Evolutionary conservation across 495 filamentous ascomycete genomes (phyloP).

Genomic region (Penicillium angulare): DNA sequence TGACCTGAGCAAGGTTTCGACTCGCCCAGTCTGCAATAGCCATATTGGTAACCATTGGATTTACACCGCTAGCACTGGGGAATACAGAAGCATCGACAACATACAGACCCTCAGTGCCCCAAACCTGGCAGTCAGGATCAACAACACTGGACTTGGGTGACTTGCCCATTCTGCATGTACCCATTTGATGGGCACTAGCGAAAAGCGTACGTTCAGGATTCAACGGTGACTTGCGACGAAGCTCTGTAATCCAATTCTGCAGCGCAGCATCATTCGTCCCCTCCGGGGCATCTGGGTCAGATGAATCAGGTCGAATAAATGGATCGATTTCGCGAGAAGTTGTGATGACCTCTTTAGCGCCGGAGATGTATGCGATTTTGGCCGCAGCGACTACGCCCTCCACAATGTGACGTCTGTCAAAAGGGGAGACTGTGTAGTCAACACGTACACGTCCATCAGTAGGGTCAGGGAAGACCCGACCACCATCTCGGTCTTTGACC

Average conservation of each 20-base stretch:
- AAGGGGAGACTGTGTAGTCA: slow-evolving; percentile 64
- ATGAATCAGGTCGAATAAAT: slow-evolving; percentile 57
- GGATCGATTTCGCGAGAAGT: slow-evolving; percentile 56
- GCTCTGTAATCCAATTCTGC: slow-evolving; percentile 61
- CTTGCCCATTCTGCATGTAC: slow-evolving; percentile 76
- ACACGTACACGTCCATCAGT: slow-evolving; percentile 60
- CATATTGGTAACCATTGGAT: slow-evolving; percentile 93
- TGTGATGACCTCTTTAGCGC: slow-evolving; percentile 74
- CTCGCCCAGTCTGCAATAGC: slow-evolving; percentile 61
- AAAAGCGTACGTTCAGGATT: slow-evolving; percentile 46
- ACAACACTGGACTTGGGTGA: slow-evolving; percentile 65
- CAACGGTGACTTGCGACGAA: slow-evolving; percentile 56
- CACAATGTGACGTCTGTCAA: slow-evolving; percentile 67
- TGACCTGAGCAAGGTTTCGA: slow-evolving; percentile 31
- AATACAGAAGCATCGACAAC: slow-evolving; percentile 88
- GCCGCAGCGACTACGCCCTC: slow-evolving; percentile 69
- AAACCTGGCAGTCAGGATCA: slow-evolving; percentile 69
- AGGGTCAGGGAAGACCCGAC: slow-evolving; percentile 74
- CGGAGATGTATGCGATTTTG: slow-evolving; percentile 73
- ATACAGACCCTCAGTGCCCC: slow-evolving; percentile 71
- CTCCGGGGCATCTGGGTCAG: slow-evolving; percentile 30
- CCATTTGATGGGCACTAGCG: slow-evolving; percentile 86
- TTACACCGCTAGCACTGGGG: slow-evolving; percentile 85
- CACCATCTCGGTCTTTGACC: slow-evolving; percentile 68
- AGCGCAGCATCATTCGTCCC: slow-evolving; percentile 68